phyloP scores from a whole-genome alignment of 1,139 yeast genomes.

The Protomyces gravidus region DNA sequence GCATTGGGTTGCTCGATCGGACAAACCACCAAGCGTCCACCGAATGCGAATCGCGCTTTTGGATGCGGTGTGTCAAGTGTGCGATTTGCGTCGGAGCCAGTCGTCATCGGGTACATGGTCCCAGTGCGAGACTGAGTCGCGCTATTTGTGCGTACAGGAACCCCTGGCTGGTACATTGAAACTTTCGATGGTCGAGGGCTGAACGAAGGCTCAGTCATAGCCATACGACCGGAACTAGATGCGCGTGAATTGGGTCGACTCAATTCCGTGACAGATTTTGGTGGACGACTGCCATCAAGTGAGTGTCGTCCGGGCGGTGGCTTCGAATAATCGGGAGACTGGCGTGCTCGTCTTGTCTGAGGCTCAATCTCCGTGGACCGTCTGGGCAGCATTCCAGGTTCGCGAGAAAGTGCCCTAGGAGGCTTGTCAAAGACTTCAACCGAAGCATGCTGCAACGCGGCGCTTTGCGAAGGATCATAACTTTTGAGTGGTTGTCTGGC shows the following conservation, averaged over 20 bases:
- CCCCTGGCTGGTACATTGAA: not conserved
- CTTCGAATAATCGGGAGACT: not conserved
- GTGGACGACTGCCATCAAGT: not conserved
- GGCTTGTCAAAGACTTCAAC: too few species aligned
- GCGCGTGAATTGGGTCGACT: conserved; percentile 17
- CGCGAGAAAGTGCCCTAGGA: too few species aligned
- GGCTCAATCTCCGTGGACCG: not conserved
- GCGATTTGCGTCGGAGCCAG: not conserved
- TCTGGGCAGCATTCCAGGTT: not conserved
- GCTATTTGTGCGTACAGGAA: not conserved
- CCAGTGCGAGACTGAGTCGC: not conserved
- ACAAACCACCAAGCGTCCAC: conserved; percentile 47
- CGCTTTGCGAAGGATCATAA: too few species aligned
- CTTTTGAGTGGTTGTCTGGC: too few species aligned
- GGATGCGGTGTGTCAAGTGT: conserved; percentile 15
- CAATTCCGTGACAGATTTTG: not conserved
- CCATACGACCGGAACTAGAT: not conserved
- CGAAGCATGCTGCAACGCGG: too few species aligned
- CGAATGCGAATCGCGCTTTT: conserved; percentile 63
- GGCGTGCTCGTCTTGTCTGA: too few species aligned
- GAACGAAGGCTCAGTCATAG: conserved; percentile 13
- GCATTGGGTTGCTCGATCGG: conserved; percentile 41
- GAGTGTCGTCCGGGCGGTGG: not conserved
- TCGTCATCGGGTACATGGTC: not conserved
- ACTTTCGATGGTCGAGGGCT: conserved; percentile 9